These are phyloP conservation scores for Pythium insidiosum DNA, from an alignment of 352 stramenopile genomes.

Conservation along the genomic window DNA sequence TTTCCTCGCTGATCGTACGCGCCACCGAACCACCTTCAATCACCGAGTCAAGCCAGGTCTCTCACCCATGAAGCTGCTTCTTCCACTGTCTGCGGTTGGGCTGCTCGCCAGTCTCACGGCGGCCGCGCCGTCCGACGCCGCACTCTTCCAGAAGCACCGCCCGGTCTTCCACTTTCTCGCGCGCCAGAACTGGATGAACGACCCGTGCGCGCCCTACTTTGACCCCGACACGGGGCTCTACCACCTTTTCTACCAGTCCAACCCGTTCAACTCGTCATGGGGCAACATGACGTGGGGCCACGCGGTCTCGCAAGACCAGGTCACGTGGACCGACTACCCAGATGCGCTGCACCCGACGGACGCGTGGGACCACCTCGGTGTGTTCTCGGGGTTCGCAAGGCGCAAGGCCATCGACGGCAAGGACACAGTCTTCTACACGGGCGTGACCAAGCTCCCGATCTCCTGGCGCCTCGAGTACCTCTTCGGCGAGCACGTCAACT, in stretches of 20 bases:
- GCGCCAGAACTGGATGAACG: constrained; percentile 80
- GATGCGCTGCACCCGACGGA: constrained; percentile 45
- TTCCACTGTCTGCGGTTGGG: no score
- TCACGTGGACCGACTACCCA: constrained; percentile 63
- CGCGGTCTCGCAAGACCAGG: constrained; percentile 59
- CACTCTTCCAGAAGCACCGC: constrained; percentile 45
- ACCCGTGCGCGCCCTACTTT: constrained; percentile 71
- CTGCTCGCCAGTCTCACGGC: constrained; percentile 16
- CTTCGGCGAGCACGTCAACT: constrained; percentile 59
- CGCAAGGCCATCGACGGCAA: constrained; percentile 51
- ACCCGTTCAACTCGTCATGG: constrained; percentile 48
- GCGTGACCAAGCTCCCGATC: constrained; percentile 35
- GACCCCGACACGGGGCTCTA: constrained; percentile 49
- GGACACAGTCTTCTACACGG: constrained; percentile 62
- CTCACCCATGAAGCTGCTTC: no score
- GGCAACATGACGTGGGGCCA: constrained; percentile 78
- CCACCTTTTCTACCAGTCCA: constrained; percentile 79
- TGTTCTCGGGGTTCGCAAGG: constrained; percentile 66
- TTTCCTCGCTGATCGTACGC: no score
- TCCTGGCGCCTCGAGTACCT: constrained; percentile 44
- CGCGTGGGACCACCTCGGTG: constrained; percentile 62
- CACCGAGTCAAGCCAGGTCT: no score
- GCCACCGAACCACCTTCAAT: no score
- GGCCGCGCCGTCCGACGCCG: constrained; percentile 22
- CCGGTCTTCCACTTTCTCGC: constrained; percentile 52